phyloP scores from a whole-genome alignment of 352 stramenopile species.

The Bremia lactucae region DNA sequence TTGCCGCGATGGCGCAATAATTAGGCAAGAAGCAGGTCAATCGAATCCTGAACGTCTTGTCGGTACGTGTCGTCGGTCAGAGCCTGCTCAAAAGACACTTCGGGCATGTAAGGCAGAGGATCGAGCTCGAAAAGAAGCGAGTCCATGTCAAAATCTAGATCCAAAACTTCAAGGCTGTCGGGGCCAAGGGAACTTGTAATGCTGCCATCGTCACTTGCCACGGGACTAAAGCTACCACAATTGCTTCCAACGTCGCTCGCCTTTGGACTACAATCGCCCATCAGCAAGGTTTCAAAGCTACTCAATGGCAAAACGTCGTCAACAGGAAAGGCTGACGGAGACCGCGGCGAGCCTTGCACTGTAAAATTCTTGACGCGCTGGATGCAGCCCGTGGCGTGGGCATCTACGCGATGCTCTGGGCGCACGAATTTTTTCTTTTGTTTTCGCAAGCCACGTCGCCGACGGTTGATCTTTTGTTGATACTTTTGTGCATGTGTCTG shows the following conservation, averaged over 20 bases:
- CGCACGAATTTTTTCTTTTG: slow-evolving; percentile 76
- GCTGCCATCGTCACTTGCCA: slow-evolving; percentile 19
- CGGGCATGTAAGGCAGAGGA: slow-evolving; percentile 38
- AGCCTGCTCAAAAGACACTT: slow-evolving; percentile 30
- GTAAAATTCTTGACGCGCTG: slow-evolving; percentile 38
- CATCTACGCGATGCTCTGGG: slow-evolving; percentile 63
- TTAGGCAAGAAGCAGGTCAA: slow-evolving; percentile 44
- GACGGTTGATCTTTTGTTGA: slow-evolving; percentile 75
- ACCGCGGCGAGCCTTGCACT: slow-evolving; percentile 32
- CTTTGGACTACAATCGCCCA: slow-evolving; percentile 15
- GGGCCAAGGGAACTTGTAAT: slow-evolving; percentile 11
- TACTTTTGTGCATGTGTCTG: slow-evolving; percentile 84
- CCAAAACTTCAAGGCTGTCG: slow-evolving; percentile 2
- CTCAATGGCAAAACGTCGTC: slow-evolving; percentile 16
- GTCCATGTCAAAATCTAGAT: slow-evolving; percentile 23
- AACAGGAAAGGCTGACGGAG: slow-evolving; percentile 20
- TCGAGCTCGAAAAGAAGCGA: slow-evolving; percentile 20
- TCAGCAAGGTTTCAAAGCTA: slow-evolving; percentile 21
- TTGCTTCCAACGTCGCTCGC: slow-evolving; percentile 19
- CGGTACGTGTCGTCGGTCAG: slow-evolving; percentile 35
- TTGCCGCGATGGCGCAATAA: slow-evolving; percentile 20
- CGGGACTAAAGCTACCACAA: slow-evolving; percentile 12
- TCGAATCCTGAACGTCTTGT: slow-evolving; percentile 44
- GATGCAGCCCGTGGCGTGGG: slow-evolving; percentile 52
- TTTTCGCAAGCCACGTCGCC: slow-evolving; percentile 69